Base-by-base conservation (phyloP, 148 eudicot genomes). In the Pouteria glomerata region DNA sequence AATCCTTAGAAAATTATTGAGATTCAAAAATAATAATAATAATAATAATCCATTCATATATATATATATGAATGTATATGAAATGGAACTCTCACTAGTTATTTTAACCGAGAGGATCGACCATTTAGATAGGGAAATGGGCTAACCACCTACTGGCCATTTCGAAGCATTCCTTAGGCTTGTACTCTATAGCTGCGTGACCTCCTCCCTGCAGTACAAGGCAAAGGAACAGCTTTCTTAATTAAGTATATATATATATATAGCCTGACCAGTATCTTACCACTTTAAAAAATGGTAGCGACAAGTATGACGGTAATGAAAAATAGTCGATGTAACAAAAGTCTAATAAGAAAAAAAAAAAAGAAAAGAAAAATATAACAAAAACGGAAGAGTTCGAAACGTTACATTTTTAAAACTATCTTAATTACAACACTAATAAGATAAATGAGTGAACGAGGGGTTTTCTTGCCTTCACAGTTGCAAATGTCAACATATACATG, bases 401-500 rank as follows among this genome's bases (percentile, higher is more conserved):
- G 14, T 14, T 10, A 10, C 51, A 11, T 47, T 11, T 15, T 11
- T 47, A 16, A 47, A 11, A 10, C 3, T 11, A 47, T 14, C 14
- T 47, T 12, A 47, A 3, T 39, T 39, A 39, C 0, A 0, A 50
- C 55, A 50, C 3, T 50, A 5, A 2, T 4, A 1, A 16, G 12
- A 19, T 7, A 3, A 50, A 50, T 16, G 2, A 6, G 19, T 5
- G 55, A 13, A 23, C 3, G 4, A 23, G 21, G 23, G 23, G 7
- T 16, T 50, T 72, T 62, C 59, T 57, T 63, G 72, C 83, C 83
- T 80, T 80, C 2, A 80, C 76, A 30, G 83, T 80, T 0, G 83
- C 83, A 67, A 75, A 80, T 61, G 76, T 72, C 44, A 79, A 52
- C 15, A 52, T 47, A n/a, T 75, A 75, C 19, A 53, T 41, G 1